Conservation (phyloP, 805 yeast species). For the Ogataea zsoltii region DNA sequence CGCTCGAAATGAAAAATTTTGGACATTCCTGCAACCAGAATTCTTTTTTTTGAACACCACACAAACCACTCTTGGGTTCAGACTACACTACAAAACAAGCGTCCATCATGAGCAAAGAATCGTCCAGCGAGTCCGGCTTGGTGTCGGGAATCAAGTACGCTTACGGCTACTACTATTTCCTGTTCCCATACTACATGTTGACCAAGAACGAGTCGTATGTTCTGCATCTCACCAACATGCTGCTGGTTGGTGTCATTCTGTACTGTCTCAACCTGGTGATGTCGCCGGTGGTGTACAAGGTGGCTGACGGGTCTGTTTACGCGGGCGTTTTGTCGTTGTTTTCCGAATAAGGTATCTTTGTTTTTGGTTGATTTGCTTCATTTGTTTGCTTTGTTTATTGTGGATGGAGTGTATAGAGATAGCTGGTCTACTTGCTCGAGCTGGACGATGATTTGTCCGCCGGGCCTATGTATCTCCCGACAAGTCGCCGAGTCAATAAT, state of each 20-base stretch:
- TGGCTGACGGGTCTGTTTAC: conserved; percentile 5
- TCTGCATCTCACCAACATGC: conserved; percentile 18
- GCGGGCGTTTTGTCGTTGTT: not conserved
- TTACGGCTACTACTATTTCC: conserved; percentile 40
- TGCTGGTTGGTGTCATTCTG: conserved; percentile 10
- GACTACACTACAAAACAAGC: too few relatives aligned
- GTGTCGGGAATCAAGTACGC: conserved; percentile 17
- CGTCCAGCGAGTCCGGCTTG: conserved; percentile 5
- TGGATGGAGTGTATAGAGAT: not conserved
- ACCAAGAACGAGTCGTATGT: conserved; percentile 43
- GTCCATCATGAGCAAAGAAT: not conserved
- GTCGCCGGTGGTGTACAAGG: conserved; percentile 12
- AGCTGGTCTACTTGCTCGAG: conserved; percentile 6
- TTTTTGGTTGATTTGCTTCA: too few relatives aligned
- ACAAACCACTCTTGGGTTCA: too few relatives aligned
- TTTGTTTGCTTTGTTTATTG: not conserved
- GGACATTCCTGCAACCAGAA: not conserved
- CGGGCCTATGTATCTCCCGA: too few relatives aligned
- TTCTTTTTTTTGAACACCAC: not conserved
- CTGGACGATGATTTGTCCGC: too few relatives aligned
- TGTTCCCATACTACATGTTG: conserved; percentile 51
- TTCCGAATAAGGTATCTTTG: too few relatives aligned
- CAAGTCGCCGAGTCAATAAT: too few relatives aligned
- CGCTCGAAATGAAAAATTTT: not conserved
- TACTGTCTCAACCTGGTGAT: conserved; percentile 19